Evolutionary conservation across 305 asterid genomes (phyloP).

Genomic region (Fraxinus sp.): DNA sequence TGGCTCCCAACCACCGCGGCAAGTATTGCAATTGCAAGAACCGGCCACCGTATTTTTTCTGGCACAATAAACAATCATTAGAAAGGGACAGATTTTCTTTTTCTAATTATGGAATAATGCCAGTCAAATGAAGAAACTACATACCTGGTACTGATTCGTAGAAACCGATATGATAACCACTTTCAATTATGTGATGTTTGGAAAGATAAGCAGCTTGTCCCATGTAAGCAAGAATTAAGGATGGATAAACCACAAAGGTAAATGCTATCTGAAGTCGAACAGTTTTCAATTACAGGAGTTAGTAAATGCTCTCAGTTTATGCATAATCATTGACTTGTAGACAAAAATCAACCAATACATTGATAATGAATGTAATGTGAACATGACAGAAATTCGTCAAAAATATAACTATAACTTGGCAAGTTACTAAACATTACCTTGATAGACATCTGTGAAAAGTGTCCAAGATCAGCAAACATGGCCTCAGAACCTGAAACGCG

Average conservation of each 20-base stretch:
- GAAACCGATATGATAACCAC: slow-evolving; percentile 73
- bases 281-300: slow-evolving; percentile 3
- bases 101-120: background rate
- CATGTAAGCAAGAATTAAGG: slow-evolving; percentile 89
- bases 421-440: slow-evolving; percentile 43
- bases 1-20: slow-evolving; percentile 96
- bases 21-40: slow-evolving; percentile 83
- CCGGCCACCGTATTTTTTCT: slow-evolving; percentile 80
- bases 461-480: slow-evolving; percentile 98
- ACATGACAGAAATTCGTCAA: background rate
- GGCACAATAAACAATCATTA: slow-evolving; percentile 19
- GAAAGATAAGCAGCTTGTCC: slow-evolving; percentile 98
- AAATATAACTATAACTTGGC: background rate
- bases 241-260: slow-evolving; percentile 81
- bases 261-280: slow-evolving; percentile 63
- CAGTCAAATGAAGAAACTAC: background rate
- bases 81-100: background rate
- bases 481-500: slow-evolving; percentile 77
- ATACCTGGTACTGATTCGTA: slow-evolving; percentile 91
- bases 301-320: background rate
- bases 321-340: background rate
- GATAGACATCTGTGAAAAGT: slow-evolving; percentile 84
- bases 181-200: slow-evolving; percentile 65
- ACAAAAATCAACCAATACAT: background rate
- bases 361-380: background rate